Evolutionary conservation across 169 alveolate species (phyloP).

Genomic region (Cryptosporidium sp.): DNA sequence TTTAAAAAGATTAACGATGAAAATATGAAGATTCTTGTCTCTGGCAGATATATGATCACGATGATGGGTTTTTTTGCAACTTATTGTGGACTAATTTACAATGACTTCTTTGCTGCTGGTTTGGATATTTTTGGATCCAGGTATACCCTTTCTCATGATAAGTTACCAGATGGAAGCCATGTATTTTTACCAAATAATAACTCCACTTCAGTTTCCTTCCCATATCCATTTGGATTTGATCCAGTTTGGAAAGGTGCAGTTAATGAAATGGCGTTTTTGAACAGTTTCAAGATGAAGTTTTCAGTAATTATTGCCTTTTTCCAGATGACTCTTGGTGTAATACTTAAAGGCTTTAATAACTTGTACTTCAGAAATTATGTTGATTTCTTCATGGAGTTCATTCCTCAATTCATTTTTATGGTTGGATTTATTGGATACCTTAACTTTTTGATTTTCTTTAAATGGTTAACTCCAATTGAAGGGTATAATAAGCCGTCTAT

Average conservation of each 20-base stretch:
- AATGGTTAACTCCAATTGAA: constrained; percentile 93
- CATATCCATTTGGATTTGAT: constrained; percentile 97
- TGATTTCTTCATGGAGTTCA: constrained; percentile 95
- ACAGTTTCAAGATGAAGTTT: constrained; percentile 98
- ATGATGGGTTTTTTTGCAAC: constrained; percentile 96
- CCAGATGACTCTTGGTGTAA: constrained; percentile 95
- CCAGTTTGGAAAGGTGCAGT: constrained; percentile 97
- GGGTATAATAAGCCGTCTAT: constrained; percentile 93
- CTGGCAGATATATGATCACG: constrained; percentile 92
- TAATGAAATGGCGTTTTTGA: constrained; percentile 94
- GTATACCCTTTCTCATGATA: constrained; percentile 82
- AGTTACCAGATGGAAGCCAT: constrained; percentile 57
- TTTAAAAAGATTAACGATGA: constrained; percentile 82
- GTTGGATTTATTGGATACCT: constrained; percentile 95
- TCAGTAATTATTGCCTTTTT: constrained; percentile 94
- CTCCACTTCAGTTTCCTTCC: constrained; percentile 76
- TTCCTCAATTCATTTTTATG: constrained; percentile 97
- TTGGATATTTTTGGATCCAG: constrained; percentile 91
- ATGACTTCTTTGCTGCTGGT: constrained; percentile 97
- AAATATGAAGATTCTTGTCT: constrained; percentile 81
- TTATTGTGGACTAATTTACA: constrained; percentile 96
- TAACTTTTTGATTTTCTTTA: constrained; percentile 92
- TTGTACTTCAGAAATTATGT: constrained; percentile 87
- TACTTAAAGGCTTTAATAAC: constrained; percentile 94
- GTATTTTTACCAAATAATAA: constrained; percentile 55